Conservation (phyloP, 1,284 basidiomycete species). For the Malassezia sp. region DNA sequence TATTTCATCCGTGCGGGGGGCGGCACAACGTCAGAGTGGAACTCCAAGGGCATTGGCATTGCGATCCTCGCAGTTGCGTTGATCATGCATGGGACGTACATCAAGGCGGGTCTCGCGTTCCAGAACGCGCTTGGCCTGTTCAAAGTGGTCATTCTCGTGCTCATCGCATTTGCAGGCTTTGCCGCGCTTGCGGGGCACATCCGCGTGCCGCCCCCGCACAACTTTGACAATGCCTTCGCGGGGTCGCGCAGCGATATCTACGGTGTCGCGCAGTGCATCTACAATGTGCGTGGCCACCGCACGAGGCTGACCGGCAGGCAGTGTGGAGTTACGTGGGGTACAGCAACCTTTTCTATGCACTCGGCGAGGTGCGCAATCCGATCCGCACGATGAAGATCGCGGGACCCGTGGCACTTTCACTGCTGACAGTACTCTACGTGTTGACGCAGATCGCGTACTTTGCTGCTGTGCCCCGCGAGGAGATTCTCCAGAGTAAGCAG, state of each 20-base stretch:
- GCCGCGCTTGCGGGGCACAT: slow-evolving; percentile 53
- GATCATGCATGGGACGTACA: slow-evolving; percentile 54
- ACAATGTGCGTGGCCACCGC: slow-evolving; percentile 19
- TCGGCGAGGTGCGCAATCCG: slow-evolving; percentile 52
- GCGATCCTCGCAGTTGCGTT: slow-evolving; percentile 49
- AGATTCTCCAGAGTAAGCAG: slow-evolving; percentile 51
- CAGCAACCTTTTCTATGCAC: slow-evolving; percentile 53
- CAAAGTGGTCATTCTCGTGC: slow-evolving; percentile 56
- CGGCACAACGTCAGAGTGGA: slow-evolving; percentile 50
- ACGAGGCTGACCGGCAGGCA: slow-evolving; percentile 11
- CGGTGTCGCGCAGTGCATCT: slow-evolving; percentile 28
- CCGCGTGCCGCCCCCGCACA: slow-evolving; percentile 49
- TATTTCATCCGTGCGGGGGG: slow-evolving; percentile 53
- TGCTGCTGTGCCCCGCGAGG: slow-evolving; percentile 50
- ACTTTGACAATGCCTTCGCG: slow-evolving; percentile 52
- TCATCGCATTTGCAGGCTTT: slow-evolving; percentile 55
- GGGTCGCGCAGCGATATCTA: slow-evolving; percentile 51
- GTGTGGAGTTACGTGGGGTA: slow-evolving; percentile 57
- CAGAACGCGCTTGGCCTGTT: slow-evolving; percentile 59
- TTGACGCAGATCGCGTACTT: slow-evolving; percentile 51
- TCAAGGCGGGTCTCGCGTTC: slow-evolving; percentile 56
- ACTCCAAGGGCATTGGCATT: slow-evolving; percentile 55
- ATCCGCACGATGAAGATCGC: slow-evolving; percentile 54
- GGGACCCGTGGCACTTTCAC: slow-evolving; percentile 52
- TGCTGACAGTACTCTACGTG: slow-evolving; percentile 52